Evolutionary conservation across 768 basidiomycete species (phyloP).

Genomic region (Trametes maxima): DNA sequence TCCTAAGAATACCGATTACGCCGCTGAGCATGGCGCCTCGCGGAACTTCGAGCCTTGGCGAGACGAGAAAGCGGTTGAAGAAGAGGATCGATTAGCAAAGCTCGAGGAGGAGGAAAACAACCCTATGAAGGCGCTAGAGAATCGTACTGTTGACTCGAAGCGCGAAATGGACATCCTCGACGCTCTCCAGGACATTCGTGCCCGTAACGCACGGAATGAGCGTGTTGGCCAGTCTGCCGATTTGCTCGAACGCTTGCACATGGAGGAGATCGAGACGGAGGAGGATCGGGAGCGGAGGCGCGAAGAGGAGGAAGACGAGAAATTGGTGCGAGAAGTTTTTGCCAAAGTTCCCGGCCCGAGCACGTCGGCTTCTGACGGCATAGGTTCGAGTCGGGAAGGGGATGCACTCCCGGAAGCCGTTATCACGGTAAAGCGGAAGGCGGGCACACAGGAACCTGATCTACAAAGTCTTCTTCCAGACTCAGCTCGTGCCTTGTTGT

Average conservation of each 20-base stretch:
- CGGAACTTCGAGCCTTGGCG: constrained; percentile 99
- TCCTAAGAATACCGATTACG: constrained; percentile 94
- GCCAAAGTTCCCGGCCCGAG: constrained; percentile 61
- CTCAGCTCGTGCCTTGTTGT: constrained; percentile 60
- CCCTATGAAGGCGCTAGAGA: constrained; percentile 96
- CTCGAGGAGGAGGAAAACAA: constrained; percentile 93
- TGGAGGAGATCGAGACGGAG: constrained; percentile 74
- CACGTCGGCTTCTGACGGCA: constrained; percentile 10
- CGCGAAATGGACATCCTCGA: constrained; percentile 99
- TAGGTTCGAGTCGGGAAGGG: constrained; percentile 8
- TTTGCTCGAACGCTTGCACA: constrained; percentile 59
- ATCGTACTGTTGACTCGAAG: constrained; percentile 88
- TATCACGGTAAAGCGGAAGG: constrained; percentile 86
- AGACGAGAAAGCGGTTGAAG: constrained; percentile 75
- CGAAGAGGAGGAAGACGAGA: constrained; percentile 92
- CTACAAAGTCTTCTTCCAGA: constrained; percentile 70
- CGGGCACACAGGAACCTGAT: constrained; percentile 75
- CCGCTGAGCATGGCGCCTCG: constrained; percentile 94
- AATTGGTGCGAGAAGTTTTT: constrained; percentile 84
- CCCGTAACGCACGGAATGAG: constrained; percentile 86
- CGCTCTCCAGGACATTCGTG: constrained; percentile 89
- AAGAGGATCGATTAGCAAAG: constrained; percentile 82
- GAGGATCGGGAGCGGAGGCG: constrained; percentile 70
- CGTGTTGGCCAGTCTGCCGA: constrained; percentile 77
- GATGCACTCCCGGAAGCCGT: constrained; percentile 31